These are phyloP conservation scores for Triticum urartu DNA, from an alignment of 176 grass and related monocot genomes.

Conservation along the genomic window DNA sequence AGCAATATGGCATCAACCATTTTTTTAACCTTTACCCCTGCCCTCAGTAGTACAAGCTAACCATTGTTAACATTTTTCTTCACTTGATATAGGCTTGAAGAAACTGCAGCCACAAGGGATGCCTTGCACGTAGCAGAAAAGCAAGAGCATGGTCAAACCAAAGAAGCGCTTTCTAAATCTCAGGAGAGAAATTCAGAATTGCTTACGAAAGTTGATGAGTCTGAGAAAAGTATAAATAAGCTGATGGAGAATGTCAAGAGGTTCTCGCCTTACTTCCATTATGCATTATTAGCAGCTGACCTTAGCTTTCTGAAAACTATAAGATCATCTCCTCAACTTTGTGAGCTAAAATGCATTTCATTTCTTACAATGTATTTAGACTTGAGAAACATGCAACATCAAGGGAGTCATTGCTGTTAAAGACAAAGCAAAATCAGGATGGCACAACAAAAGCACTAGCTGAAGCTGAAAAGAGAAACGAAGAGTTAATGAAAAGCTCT, in stretches of 20 bases:
- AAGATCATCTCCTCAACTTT: slow-evolving; percentile 27
- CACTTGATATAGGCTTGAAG: slow-evolving; percentile 67
- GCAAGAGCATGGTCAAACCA: slow-evolving; percentile 59
- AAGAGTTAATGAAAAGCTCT: slow-evolving; percentile 32
- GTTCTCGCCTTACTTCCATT: slow-evolving; percentile 31
- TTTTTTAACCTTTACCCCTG: slow-evolving; percentile 7
- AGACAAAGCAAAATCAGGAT: slow-evolving; percentile 47
- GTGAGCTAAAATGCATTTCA: slow-evolving; percentile 27
- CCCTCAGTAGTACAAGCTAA: background rate
- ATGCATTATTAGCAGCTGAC: slow-evolving; percentile 14
- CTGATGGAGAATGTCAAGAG: slow-evolving; percentile 60
- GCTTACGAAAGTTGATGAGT: slow-evolving; percentile 51
- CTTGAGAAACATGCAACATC: slow-evolving; percentile 58
- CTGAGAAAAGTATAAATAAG: slow-evolving; percentile 54
- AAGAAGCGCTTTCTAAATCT: slow-evolving; percentile 52
- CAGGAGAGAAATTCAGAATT: slow-evolving; percentile 57
- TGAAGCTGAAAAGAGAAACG: slow-evolving; percentile 50
- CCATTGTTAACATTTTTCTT: slow-evolving; percentile 2
- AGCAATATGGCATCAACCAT: background rate
- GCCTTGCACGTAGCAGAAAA: slow-evolving; percentile 60
- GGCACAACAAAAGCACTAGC: slow-evolving; percentile 35
- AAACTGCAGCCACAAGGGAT: slow-evolving; percentile 54
- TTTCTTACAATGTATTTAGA: slow-evolving; percentile 46
- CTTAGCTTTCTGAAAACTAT: slow-evolving; percentile 8
- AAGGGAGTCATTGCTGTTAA: slow-evolving; percentile 56